phyloP scores from a whole-genome alignment of 2,329 filamentous ascomycete species.

The Exophiala viscosa region DNA sequence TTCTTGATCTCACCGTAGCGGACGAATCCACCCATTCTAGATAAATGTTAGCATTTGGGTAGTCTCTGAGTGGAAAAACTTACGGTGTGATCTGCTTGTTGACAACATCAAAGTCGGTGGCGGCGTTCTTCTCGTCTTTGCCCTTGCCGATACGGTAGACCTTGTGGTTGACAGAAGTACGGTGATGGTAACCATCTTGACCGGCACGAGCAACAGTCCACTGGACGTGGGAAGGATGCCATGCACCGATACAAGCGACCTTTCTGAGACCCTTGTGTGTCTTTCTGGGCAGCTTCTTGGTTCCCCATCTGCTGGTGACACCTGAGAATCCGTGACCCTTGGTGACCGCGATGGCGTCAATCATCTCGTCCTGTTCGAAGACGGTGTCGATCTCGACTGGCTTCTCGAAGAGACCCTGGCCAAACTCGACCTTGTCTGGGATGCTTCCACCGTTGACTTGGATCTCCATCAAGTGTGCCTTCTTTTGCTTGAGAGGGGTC shows the following conservation, averaged over 20 bases:
- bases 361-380: conserved; percentile 99
- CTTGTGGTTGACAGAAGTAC: conserved; percentile 99
- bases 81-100: conserved; percentile 99
- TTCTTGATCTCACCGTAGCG: conserved; percentile 99
- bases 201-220: conserved; percentile 99
- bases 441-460: conserved; percentile 98
- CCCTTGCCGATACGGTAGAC: conserved; percentile 97
- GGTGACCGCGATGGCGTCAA: conserved; percentile 98
- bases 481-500: conserved; percentile 99
- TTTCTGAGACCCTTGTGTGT: conserved; percentile 99
- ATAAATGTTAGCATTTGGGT: conserved; percentile 33
- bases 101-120: conserved; percentile 92
- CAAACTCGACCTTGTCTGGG: conserved; percentile 95
- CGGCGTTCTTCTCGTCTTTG: conserved; percentile 82
- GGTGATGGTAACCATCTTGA: conserved; percentile 99
- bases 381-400: conserved; percentile 85
- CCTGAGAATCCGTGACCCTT: conserved; percentile 98
- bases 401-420: conserved; percentile 97
- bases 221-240: conserved; percentile 99
- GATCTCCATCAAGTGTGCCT: conserved; percentile 99
- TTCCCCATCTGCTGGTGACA: conserved; percentile 97
- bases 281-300: conserved; percentile 99
- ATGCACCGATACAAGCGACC: conserved; percentile 99
- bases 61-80: conserved; percentile 44
- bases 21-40: conserved; percentile 95